Evolutionary conservation across 2,329 filamentous ascomycete genomes (phyloP).

Genomic region (Fusarium abutilonis): DNA sequence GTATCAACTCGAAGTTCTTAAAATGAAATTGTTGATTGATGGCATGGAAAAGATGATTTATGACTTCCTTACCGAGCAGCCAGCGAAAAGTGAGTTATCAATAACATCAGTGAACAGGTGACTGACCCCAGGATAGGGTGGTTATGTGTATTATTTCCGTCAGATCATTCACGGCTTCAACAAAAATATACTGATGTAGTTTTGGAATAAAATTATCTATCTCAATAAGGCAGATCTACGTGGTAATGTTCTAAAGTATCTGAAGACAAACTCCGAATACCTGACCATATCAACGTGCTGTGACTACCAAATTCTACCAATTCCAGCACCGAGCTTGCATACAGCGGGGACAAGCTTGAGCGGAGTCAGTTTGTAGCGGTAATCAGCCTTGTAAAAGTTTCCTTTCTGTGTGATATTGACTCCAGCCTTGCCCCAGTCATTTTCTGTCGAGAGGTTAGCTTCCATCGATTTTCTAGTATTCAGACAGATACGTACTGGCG

Average conservation of each 20-base stretch:
- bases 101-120: neutral
- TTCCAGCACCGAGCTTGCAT: conserved; percentile 56
- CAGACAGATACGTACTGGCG: conserved; percentile 53
- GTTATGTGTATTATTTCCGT: neutral
- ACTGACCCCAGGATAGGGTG: neutral
- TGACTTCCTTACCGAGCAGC: neutral
- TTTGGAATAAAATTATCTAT: no score
- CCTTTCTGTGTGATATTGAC: conserved; percentile 64
- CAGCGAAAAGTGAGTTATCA: neutral
- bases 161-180: neutral
- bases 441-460: conserved; percentile 39
- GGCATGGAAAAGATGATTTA: neutral
- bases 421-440: conserved; percentile 59
- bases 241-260: no score
- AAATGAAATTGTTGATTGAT: neutral
- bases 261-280: no score
- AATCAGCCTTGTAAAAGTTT: conserved; percentile 59
- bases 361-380: conserved; percentile 60
- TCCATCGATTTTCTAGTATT: conserved; percentile 35
- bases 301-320: conserved; percentile 53
- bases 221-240: no score
- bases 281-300: no score
- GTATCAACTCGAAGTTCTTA: neutral
- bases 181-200: no score
- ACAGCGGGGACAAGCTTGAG: conserved; percentile 54